These are phyloP conservation scores for Adansonia grandidieri DNA, from an alignment of 441 rosid species.

Conservation along the genomic window DNA sequence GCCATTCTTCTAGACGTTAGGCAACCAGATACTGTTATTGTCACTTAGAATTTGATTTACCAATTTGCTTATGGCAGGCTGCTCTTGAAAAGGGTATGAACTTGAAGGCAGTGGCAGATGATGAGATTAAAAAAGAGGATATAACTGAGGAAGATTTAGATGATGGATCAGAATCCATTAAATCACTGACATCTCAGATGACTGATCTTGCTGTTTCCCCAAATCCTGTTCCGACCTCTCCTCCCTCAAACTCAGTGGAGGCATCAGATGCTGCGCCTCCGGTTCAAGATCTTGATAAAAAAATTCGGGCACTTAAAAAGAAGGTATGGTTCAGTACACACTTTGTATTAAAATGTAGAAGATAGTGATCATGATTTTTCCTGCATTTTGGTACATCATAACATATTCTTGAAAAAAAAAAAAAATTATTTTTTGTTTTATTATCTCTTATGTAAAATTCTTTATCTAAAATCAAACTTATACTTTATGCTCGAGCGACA, in stretches of 20 bases:
- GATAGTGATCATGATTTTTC: background rate
- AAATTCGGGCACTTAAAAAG: conserved; percentile 85
- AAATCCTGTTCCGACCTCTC: conserved; percentile 33
- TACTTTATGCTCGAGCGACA: background rate
- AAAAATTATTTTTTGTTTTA: background rate
- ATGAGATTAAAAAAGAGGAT: conserved; percentile 47
- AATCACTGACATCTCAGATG: conserved; percentile 67
- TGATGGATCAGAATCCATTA: conserved; percentile 46
- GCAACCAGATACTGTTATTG: background rate
- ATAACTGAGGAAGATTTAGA: conserved; percentile 33
- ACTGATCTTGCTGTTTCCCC: conserved; percentile 65
- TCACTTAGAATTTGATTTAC: conserved; percentile 20
- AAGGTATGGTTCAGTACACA: conserved; percentile 56
- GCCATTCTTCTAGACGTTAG: background rate
- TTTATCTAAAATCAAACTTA: background rate
- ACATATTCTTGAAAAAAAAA: background rate
- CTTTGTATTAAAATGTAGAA: conserved; percentile 6
- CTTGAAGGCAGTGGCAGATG: conserved; percentile 47
- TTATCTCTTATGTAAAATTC: background rate
- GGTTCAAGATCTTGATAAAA: conserved; percentile 72
- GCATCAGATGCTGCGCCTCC: conserved; percentile 42
- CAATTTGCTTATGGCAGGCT: conserved; percentile 54
- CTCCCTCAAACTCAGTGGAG: conserved; percentile 48
- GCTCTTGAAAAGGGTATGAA: conserved; percentile 68
- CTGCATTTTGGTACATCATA: background rate